These are phyloP conservation scores for Paramyrothecium roridum DNA, from an alignment of 2,329 filamentous ascomycete species.

Conservation along the genomic window DNA sequence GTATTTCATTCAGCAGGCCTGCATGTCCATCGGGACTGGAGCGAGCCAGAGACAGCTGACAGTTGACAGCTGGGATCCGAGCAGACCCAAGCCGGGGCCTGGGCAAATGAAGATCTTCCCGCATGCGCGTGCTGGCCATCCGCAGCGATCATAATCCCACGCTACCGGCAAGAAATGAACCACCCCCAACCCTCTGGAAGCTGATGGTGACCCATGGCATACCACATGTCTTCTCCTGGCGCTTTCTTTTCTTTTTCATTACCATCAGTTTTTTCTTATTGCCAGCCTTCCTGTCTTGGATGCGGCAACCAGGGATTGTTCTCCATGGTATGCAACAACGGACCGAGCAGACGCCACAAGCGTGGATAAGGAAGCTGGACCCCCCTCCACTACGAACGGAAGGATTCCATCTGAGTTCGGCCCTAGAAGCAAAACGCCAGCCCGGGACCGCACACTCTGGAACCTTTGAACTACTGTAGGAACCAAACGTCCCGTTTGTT, in stretches of 20 bases:
- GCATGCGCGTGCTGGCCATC: not conserved
- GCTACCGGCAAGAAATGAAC: not conserved
- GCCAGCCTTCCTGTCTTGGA: not conserved
- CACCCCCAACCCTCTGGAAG: not conserved
- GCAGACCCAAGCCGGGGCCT: not conserved
- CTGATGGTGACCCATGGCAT: not conserved
- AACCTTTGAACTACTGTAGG: not conserved
- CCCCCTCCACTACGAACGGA: not conserved
- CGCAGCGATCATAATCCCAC: not conserved
- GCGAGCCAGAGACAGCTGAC: not conserved
- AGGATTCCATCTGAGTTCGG: not conserved
- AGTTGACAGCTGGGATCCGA: not conserved
- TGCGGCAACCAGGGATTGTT: not conserved
- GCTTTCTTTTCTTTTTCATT: too few relatives aligned
- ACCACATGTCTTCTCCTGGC: not conserved
- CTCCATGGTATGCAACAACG: not conserved
- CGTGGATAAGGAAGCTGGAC: not conserved
- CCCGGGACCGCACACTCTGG: not conserved
- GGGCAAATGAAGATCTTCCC: not conserved
- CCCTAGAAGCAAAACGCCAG: not conserved
- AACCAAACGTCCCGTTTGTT: not conserved
- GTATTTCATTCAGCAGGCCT: not conserved
- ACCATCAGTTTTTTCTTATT: not conserved
- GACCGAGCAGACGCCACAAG: not conserved
- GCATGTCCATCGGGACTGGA: not conserved